Evolutionary conservation across 768 basidiomycete species (phyloP), one percentile per base, ranked within the genome.

Genomic region (Dacryopinax primogenitus): DNA sequence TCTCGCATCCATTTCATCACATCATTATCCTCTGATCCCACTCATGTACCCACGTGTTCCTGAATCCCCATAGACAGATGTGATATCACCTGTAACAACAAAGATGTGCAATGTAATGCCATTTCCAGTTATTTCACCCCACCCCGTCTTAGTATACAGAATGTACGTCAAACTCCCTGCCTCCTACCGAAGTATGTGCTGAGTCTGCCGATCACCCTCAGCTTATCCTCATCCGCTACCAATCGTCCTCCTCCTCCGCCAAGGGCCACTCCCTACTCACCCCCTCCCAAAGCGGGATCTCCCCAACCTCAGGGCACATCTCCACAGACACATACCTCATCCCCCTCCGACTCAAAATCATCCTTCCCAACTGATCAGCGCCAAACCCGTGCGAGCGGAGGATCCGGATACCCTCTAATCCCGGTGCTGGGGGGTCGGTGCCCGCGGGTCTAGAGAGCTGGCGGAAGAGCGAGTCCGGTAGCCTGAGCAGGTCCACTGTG

Each of bases 71-170:
- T 58, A 58, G 51, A 58, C 9, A 7, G 51, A 58, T 58, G 51
- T 58, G 51, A 58, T 58, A 58, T 58, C 51, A 58, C 32, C 32
- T 58, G 51, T 58, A 58, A 7, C 11, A 58, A 21, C 32, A 58
- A 58, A 28, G 51, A 58, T 58, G 51, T 21, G 51, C 51, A 58
- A 58, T 58, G 51, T 58, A 58, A 58, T n/a, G n/a, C n/a, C n/a
- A n/a, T n/a, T n/a, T n/a, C n/a, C n/a, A n/a, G n/a, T n/a, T n/a
- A n/a, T n/a, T n/a, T n/a, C n/a, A n/a, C n/a, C n/a, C n/a, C n/a
- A n/a, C n/a, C n/a, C n/a, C n/a, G n/a, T n/a, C n/a, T n/a, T n/a
- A n/a, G n/a, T n/a, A n/a, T n/a, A n/a, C n/a, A n/a, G n/a, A n/a
- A n/a, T n/a, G n/a, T n/a, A n/a, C n/a, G n/a, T n/a, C n/a, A n/a